Percentiles rank a stretch among this genome's conserved stretches.
Conservation (phyloP, 225 moss, liverwort and hornwort genomes). For the Pseudoscleropodium purum region DNA sequence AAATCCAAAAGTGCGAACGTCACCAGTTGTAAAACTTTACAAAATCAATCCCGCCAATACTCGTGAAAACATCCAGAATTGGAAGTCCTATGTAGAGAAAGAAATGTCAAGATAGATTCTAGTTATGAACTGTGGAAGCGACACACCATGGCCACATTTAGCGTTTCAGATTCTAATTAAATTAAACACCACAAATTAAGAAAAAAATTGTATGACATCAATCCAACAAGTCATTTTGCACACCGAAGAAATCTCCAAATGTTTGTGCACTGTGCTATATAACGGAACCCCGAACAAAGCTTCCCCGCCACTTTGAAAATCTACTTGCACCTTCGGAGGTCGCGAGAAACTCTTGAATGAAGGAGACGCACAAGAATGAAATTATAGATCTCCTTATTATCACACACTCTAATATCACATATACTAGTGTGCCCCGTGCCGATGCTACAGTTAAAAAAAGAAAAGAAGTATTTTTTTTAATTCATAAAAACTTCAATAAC, state of each 20-base stretch:
- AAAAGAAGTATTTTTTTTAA: too few relatives aligned
- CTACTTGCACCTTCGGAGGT: not conserved
- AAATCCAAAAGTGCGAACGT: not conserved
- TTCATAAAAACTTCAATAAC: too few relatives aligned
- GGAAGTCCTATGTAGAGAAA: not conserved
- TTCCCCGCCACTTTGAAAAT: not conserved
- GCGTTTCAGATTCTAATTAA: not conserved
- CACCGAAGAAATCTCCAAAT: not conserved
- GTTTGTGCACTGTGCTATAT: not conserved
- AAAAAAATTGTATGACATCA: too few relatives aligned
- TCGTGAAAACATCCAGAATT: not conserved
- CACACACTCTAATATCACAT: too few relatives aligned
- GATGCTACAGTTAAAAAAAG: too few relatives aligned
- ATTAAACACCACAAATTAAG: not conserved
- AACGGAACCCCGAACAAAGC: not conserved
- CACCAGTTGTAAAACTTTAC: not conserved
- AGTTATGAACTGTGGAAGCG: not conserved
- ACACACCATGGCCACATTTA: not conserved
- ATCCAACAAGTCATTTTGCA: not conserved
- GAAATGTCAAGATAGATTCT: not conserved
- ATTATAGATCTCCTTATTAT: not conserved
- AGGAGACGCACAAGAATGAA: not conserved
- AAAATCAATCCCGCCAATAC: too few relatives aligned
- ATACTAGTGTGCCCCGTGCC: too few relatives aligned
- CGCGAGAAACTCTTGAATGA: not conserved